phyloP scores from a whole-genome alignment of 768 basidiomycete genomes.

The Russula abietina region DNA sequence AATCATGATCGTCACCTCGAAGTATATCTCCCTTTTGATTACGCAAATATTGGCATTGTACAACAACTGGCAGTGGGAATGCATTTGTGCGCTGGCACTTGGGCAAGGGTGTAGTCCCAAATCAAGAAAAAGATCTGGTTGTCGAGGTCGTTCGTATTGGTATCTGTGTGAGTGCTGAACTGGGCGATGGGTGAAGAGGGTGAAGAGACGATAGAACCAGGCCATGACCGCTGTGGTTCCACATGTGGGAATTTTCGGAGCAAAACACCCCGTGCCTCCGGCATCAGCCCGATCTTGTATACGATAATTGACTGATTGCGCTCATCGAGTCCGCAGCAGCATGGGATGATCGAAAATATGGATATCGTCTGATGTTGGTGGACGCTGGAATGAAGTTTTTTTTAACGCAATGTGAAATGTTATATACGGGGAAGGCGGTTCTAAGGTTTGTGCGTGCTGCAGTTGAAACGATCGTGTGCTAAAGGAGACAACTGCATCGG shows the following conservation, averaged over 20 bases:
- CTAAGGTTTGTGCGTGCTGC: slow-evolving; percentile 6
- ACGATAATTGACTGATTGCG: background rate
- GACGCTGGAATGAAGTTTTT: background rate
- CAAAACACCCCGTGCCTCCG: background rate
- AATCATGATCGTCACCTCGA: background rate
- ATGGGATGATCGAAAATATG: background rate
- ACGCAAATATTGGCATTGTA: background rate
- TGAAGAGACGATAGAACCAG: background rate
- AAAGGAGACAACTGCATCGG: background rate
- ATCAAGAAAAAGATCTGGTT: background rate
- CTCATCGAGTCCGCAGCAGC: background rate
- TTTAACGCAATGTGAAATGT: background rate
- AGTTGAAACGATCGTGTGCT: background rate
- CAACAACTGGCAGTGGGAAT: background rate
- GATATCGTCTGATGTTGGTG: background rate
- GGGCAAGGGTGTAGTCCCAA: background rate
- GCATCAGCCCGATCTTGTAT: background rate
- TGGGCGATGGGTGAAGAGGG: background rate
- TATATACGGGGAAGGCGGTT: background rate
- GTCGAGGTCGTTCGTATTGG: background rate
- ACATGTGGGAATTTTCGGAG: background rate
- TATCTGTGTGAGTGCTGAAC: background rate
- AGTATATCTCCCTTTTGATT: background rate
- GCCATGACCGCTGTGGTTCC: background rate
- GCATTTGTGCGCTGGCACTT: background rate